Evolutionary conservation across 306 rosid genomes (phyloP), one percentile per base, ranked within the genome.

Genomic region (Canavalia ensiformis): DNA sequence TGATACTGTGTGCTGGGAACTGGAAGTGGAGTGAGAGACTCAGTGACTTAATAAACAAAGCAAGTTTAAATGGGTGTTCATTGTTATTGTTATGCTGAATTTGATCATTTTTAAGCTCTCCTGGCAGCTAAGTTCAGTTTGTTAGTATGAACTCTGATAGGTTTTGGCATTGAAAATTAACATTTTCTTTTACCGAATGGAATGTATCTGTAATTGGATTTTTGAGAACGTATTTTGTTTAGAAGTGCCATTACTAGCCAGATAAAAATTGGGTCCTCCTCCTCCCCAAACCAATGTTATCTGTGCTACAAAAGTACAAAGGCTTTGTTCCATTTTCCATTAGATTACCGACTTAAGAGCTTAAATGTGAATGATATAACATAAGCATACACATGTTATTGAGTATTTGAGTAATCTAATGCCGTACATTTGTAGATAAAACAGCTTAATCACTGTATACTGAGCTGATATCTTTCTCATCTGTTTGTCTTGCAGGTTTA

Each of bases 401-500:
- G 64, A 67, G 57, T 78, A 3, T 77, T 76, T 56, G 28, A 35
- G 30, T 57, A 55, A 55, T 12, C 11, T 45, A 10, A 33, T 68
- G 8, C 41, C 34, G 37, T 51, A 63, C 3, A 12, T 50, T 63
- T 31, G 25, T 45, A 64, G 70, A 35, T 12, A 18, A 64, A 49
- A 37, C 25, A 10, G 58, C 8, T 58, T 13, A 29, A 7, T 39
- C 39, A 69, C 49, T 11, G 25, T n/a, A n/a, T 51, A 13, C 29
- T 80, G 2, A 71, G 65, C 5, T 47, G 31, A 60, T 67, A 63
- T 72, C 35, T 44, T 52, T 12, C 45, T 25, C 49, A 18, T 69
- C 74, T 72, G 39, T 79, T 52, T 28, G 18, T 62, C 47, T 76
- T 39, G 56, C 84, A 86, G 90, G 83, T 70, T 71, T 69, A 63